Conservation (phyloP, 2,329 filamentous ascomycete species). For the Penicillium sp. region DNA sequence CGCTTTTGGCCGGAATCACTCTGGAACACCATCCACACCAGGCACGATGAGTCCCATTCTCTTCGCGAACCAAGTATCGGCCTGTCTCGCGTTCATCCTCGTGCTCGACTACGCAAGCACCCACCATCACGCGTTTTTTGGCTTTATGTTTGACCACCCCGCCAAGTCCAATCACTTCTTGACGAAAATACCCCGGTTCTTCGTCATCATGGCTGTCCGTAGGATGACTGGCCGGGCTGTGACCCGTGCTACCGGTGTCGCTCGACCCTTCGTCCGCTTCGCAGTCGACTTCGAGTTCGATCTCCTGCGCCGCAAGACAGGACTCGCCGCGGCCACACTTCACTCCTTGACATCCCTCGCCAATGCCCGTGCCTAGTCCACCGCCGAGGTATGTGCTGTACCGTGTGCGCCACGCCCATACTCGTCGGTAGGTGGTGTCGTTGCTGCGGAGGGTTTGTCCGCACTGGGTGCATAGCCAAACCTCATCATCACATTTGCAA, state of each 20-base stretch:
- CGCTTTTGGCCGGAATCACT: constrained; percentile 53
- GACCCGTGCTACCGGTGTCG: constrained; percentile 16
- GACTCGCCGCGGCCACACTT: constrained; percentile 72
- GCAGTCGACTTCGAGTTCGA: constrained; percentile 79
- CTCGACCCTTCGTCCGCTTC: constrained; percentile 61
- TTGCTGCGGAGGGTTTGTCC: constrained; percentile 59
- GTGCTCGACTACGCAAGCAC: constrained; percentile 78
- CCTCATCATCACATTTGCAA: constrained; percentile 53
- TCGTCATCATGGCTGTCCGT: constrained; percentile 33
- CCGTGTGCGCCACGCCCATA: constrained; percentile 84
- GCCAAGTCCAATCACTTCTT: constrained; percentile 88
- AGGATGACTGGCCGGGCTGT: constrained; percentile 18
- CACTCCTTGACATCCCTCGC: constrained; percentile 81
- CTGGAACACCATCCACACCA: constrained; percentile 92
- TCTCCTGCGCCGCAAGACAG: constrained; percentile 70
- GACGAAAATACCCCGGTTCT: constrained; percentile 67
- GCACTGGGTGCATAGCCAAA: constrained; percentile 84
- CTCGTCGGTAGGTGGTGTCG: constrained; percentile 56
- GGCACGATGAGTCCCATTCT: constrained; percentile 61
- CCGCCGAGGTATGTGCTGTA: constrained; percentile 72
- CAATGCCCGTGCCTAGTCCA: constrained; percentile 77
- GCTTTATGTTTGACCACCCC: constrained; percentile 81
- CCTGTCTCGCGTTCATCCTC: constrained; percentile 67
- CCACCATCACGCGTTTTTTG: constrained; percentile 74
- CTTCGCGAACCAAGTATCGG: constrained; percentile 64